Percentiles rank a stretch among this genome's conserved stretches.
These are phyloP conservation scores for Aspergillus udagawae DNA, from an alignment of 2,329 filamentous ascomycete species.

Conservation along the genomic window DNA sequence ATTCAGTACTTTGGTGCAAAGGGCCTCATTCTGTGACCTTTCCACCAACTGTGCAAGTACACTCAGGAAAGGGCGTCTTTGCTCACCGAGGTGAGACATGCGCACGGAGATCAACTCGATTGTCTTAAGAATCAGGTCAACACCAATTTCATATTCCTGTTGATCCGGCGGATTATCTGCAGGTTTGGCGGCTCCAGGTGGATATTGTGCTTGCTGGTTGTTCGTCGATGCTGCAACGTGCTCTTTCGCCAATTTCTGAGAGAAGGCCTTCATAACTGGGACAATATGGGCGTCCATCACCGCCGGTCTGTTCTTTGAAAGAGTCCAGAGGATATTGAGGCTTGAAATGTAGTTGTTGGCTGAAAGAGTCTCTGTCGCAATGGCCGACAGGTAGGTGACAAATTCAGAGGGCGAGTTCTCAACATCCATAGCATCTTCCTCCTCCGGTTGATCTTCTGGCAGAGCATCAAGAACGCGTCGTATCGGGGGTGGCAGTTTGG, in stretches of 20 bases:
- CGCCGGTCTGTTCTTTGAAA: constrained; percentile 77
- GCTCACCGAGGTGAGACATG: constrained; percentile 89
- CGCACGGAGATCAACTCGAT: constrained; percentile 88
- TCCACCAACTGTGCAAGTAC: constrained; percentile 93
- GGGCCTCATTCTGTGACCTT: constrained; percentile 78
- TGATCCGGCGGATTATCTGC: constrained; percentile 52
- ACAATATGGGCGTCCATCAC: constrained; percentile 87
- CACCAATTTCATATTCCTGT: constrained; percentile 83
- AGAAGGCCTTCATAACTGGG: constrained; percentile 87
- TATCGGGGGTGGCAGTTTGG: constrained; percentile 69
- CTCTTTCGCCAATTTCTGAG: constrained; percentile 86
- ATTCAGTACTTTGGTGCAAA: constrained; percentile 88
- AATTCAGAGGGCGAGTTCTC: constrained; percentile 79
- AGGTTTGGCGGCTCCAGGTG: constrained; percentile 36
- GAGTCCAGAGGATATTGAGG: constrained; percentile 88
- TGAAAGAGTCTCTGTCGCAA: constrained; percentile 82
- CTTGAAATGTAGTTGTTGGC: constrained; percentile 78
- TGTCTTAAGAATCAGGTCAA: constrained; percentile 86
- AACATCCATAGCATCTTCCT: constrained; percentile 76
- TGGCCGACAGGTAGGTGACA: constrained; percentile 74
- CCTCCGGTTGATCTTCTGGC: constrained; percentile 74
- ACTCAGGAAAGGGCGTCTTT: constrained; percentile 87
- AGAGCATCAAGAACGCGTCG: constrained; percentile 83
- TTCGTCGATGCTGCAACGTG: constrained; percentile 72
- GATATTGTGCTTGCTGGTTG: constrained; percentile 46